These are phyloP conservation scores for Phytophthora hibernalis DNA, from an alignment of 352 stramenopile genomes.

Conservation along the genomic window DNA sequence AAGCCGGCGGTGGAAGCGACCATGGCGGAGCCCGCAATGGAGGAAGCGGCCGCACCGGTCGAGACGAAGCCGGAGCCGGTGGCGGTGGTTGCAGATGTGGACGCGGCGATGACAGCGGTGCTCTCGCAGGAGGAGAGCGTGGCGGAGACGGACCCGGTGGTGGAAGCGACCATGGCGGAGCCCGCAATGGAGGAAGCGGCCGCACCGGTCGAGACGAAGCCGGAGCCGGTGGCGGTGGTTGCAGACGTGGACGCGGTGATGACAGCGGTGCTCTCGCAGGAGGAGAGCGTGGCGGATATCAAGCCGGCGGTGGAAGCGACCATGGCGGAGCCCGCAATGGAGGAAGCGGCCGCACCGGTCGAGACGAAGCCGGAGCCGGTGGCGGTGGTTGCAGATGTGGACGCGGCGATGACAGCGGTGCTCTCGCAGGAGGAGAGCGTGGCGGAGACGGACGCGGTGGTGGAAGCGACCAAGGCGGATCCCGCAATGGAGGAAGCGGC, in stretches of 20 bases:
- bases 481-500: too few species aligned
- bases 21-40: not conserved
- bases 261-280: slow-evolving; percentile 5
- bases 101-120: not conserved
- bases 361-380: not conserved
- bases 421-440: not conserved
- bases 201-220: not conserved
- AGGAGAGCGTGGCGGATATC: not conserved
- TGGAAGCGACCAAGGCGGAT: too few species aligned
- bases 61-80: not conserved
- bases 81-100: not conserved
- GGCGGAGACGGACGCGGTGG: not conserved
- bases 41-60: not conserved
- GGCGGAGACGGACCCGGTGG: not conserved
- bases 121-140: not conserved
- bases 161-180: not conserved
- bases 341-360: not conserved
- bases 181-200: too few species aligned
- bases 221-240: not conserved
- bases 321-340: not conserved
- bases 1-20: not conserved
- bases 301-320: not conserved
- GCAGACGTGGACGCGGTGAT: slow-evolving; percentile 6
- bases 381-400: not conserved
- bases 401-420: not conserved